A percentile compares a stretch with the other conserved stretches of the same genome.
These are phyloP conservation scores for Cadophora luteo-olivacea DNA, from an alignment of 2,329 filamentous ascomycete genomes.

Conservation along the genomic window DNA sequence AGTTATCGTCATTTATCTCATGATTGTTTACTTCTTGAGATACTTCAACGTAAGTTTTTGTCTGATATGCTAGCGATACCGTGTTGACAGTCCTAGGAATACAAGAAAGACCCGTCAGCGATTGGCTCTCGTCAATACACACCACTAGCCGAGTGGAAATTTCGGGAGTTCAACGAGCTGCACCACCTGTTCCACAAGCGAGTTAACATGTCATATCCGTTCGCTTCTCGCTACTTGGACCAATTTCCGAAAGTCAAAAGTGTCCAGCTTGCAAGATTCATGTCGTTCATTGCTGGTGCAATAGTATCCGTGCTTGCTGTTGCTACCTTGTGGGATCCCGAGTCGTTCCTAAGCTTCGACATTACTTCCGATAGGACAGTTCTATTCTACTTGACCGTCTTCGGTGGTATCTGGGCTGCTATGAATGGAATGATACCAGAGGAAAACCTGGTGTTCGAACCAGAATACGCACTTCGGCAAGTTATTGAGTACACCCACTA, in stretches of 20 bases:
- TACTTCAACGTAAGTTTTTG: slow-evolving; percentile 79
- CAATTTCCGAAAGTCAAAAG: slow-evolving; percentile 97
- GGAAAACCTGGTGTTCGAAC: slow-evolving; percentile 89
- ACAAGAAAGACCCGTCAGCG: slow-evolving; percentile 89
- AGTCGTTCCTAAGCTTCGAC: slow-evolving; percentile 90
- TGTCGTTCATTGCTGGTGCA: slow-evolving; percentile 87
- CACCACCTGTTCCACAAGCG: slow-evolving; percentile 90
- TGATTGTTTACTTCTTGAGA: slow-evolving; percentile 90
- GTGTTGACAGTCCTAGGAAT: slow-evolving; percentile 66
- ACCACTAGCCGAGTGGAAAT: slow-evolving; percentile 95
- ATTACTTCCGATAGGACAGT: slow-evolving; percentile 88
- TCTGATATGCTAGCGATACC: neutral
- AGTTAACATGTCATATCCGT: slow-evolving; percentile 93
- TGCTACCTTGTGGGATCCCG: slow-evolving; percentile 85
- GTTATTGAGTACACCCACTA: slow-evolving; percentile 95
- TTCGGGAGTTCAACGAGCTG: slow-evolving; percentile 96
- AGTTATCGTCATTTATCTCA: slow-evolving; percentile 83
- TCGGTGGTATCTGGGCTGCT: slow-evolving; percentile 83
- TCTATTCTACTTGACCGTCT: slow-evolving; percentile 86
- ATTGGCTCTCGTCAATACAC: slow-evolving; percentile 92
- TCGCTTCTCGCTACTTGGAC: slow-evolving; percentile 88
- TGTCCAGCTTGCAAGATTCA: slow-evolving; percentile 81
- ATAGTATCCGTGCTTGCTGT: slow-evolving; percentile 85
- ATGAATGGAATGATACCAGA: slow-evolving; percentile 85
- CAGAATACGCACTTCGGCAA: slow-evolving; percentile 84